Percentiles rank a stretch among this genome's conserved stretches.
Evolutionary conservation across 2,329 filamentous ascomycete species (phyloP).

Genomic region (Venturia aucupariae): DNA sequence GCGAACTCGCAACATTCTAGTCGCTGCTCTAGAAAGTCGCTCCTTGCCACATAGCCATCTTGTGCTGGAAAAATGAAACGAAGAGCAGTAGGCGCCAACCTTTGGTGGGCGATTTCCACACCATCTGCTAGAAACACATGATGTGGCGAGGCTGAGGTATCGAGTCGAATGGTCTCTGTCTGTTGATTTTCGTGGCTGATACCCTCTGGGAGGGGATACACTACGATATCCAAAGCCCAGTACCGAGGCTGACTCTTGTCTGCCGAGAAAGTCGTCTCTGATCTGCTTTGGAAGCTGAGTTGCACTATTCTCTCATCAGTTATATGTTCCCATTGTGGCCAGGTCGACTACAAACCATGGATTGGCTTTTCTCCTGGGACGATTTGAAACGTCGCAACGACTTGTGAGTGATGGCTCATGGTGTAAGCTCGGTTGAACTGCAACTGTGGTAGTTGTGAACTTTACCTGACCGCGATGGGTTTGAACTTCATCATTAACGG

Average conservation of each 20-base stretch:
- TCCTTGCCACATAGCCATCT: neutral
- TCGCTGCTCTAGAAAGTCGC: slow-evolving; percentile 9
- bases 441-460: neutral
- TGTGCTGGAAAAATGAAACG: slow-evolving; percentile 3
- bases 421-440: neutral
- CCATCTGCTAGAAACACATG: neutral
- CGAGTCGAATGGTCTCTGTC: neutral
- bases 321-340: no score
- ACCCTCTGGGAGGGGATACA: neutral
- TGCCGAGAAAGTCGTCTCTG: neutral
- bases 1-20: slow-evolving; percentile 1
- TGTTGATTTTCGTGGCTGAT: neutral
- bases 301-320: neutral
- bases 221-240: neutral
- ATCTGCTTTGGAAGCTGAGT: neutral
- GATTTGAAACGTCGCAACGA: neutral
- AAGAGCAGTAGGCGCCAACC: neutral
- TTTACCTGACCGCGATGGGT: neutral
- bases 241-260: neutral
- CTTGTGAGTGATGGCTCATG: neutral
- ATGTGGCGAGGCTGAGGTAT: neutral
- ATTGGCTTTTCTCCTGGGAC: neutral
- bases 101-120: neutral
- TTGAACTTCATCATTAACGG: neutral
- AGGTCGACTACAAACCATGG: neutral